Evolutionary conservation across 257 asterid species (phyloP).

Genomic region (Scutellaria barbata): DNA sequence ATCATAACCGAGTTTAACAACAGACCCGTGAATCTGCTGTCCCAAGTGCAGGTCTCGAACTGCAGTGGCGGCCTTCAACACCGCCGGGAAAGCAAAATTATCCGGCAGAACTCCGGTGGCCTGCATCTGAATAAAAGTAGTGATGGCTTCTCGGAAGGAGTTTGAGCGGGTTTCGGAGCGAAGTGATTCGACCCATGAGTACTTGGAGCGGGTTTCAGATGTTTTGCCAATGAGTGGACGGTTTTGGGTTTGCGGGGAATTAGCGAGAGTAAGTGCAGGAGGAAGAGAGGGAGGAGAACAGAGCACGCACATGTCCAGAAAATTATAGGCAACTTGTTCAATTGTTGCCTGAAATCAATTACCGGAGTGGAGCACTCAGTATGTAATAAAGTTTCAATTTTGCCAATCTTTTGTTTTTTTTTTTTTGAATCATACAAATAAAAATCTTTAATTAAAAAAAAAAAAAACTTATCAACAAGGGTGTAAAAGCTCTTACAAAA

Average conservation of each 20-base stretch:
- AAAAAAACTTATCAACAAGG: too few species aligned
- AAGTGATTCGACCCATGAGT: constrained; percentile 66
- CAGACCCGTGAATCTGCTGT: constrained; percentile 66
- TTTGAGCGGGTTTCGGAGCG: constrained; percentile 65
- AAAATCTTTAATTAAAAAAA: too few species aligned
- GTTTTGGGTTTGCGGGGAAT: constrained; percentile 36
- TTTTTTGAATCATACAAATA: too few species aligned
- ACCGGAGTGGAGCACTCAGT: not conserved
- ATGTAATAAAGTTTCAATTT: too few species aligned
- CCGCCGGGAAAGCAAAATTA: constrained; percentile 77
- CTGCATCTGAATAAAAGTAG: constrained; percentile 66
- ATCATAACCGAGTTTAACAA: constrained; percentile 62
- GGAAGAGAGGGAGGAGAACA: constrained; percentile 34
- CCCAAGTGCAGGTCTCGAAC: constrained; percentile 68
- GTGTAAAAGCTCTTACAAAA: not conserved
- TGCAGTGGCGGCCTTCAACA: constrained; percentile 69
- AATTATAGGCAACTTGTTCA: not conserved
- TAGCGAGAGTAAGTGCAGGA: constrained; percentile 31
- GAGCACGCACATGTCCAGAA: constrained; percentile 29
- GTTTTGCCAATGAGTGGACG: constrained; percentile 35
- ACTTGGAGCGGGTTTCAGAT: constrained; percentile 47
- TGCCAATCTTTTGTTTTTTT: too few species aligned
- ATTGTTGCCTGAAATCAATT: not conserved
- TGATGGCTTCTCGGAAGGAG: constrained; percentile 62
- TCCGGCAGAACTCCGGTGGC: constrained; percentile 67